Conservation (phyloP, 2,329 filamentous ascomycete species). For the Talaromyces rugulosus region DNA sequence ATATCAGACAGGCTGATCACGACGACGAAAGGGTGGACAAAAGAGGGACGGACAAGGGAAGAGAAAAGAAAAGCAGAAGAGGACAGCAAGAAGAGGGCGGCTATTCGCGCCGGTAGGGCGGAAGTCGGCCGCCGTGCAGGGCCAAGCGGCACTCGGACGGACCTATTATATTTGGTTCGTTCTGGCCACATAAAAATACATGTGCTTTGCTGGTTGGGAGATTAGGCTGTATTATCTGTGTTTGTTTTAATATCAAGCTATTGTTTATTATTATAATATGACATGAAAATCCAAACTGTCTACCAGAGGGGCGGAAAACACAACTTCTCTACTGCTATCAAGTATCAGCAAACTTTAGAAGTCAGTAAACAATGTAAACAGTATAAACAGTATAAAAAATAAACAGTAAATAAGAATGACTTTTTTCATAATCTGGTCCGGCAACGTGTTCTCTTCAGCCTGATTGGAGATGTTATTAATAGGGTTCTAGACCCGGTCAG, state of each 20-base stretch:
- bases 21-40: conserved; percentile 11
- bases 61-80: conserved; percentile 13
- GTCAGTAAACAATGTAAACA: too few relatives aligned
- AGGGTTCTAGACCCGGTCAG: conserved; percentile 9
- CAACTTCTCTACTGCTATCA: background rate
- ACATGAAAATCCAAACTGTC: too few relatives aligned
- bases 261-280: too few relatives aligned
- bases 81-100: background rate
- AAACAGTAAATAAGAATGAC: background rate
- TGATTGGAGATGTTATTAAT: conserved; percentile 17
- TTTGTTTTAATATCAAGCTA: too few relatives aligned
- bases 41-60: conserved; percentile 17
- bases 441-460: conserved; percentile 26
- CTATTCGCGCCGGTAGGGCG: background rate
- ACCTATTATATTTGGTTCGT: too few relatives aligned
- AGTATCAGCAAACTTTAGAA: background rate
- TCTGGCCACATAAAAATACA: too few relatives aligned
- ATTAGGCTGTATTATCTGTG: too few relatives aligned
- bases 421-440: background rate
- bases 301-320: too few relatives aligned
- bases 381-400: background rate
- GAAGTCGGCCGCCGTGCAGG: background rate
- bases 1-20: conserved; percentile 5
- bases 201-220: too few relatives aligned
- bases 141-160: background rate